These are phyloP conservation scores for Fusarium praegraminearum DNA, from an alignment of 2,329 filamentous ascomycete species.

Conservation along the genomic window DNA sequence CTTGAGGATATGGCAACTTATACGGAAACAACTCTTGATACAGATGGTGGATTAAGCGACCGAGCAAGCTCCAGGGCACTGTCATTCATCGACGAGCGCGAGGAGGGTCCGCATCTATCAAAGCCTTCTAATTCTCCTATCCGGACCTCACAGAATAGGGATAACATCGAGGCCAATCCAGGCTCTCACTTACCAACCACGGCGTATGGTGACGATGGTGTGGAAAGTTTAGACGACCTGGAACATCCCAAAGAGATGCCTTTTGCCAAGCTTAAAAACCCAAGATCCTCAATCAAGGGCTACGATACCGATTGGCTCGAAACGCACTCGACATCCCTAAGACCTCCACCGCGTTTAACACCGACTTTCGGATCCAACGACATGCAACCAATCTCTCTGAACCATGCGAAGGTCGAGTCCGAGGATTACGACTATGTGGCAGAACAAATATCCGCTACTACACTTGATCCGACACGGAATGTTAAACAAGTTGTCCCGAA, in stretches of 20 bases:
- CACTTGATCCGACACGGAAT: fast-evolving
- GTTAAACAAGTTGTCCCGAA: fast-evolving
- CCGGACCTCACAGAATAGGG: fast-evolving
- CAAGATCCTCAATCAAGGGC: fast-evolving
- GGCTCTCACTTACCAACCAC: background rate
- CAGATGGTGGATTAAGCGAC: background rate
- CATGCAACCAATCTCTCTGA: too few relatives aligned
- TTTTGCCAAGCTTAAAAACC: fast-evolving
- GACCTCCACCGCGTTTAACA: fast-evolving
- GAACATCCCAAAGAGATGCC: fast-evolving
- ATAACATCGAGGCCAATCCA: fast-evolving
- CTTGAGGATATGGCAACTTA: conserved; percentile 25
- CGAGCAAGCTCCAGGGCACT: background rate
- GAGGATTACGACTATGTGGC: too few relatives aligned
- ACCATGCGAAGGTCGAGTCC: fast-evolving
- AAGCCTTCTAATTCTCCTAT: fast-evolving
- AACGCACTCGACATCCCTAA: too few relatives aligned
- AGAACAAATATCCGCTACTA: too few relatives aligned
- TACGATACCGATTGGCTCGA: too few relatives aligned
- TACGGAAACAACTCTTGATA: conserved; percentile 6
- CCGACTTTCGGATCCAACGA: fast-evolving
- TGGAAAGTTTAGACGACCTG: fast-evolving
- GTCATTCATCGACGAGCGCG: background rate
- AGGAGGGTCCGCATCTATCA: fast-evolving
- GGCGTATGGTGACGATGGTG: fast-evolving